Conservation (phyloP, 805 yeast species). For the Starmerella roubikii region DNA sequence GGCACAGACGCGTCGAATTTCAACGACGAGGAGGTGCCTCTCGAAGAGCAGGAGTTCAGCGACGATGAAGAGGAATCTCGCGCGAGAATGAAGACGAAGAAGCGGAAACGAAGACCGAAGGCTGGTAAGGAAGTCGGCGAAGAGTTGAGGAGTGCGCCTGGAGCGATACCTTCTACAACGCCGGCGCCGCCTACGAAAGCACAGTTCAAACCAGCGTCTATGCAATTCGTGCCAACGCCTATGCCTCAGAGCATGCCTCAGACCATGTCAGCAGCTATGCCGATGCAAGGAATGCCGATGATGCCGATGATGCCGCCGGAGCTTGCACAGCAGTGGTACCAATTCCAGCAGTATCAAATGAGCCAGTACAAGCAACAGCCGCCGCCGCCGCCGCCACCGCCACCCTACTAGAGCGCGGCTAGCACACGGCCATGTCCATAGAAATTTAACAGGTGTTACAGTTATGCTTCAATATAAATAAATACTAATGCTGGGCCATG, state of each 20-base stretch:
- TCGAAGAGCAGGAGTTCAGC: conserved; percentile 86
- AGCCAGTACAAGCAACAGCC: conserved; percentile 1
- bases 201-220: neutral
- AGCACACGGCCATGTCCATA: too few species aligned
- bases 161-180: neutral
- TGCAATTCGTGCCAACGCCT: too few species aligned
- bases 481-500: too few species aligned
- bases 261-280: neutral
- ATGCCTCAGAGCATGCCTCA: neutral
- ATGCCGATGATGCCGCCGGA: conserved; percentile 3
- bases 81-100: conserved; percentile 52
- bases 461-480: too few species aligned
- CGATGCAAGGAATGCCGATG: too few species aligned
- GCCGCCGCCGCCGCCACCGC: neutral
- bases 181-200: neutral
- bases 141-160: neutral
- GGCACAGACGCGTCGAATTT: conserved; percentile 94
- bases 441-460: too few species aligned
- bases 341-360: conserved; percentile 6
- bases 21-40: conserved; percentile 87
- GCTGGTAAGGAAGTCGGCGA: neutral
- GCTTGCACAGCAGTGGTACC: conserved; percentile 10
- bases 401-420: too few species aligned
- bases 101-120: conserved; percentile 30
- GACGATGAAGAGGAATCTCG: conserved; percentile 84